Conservation (phyloP, 495 filamentous ascomycete species). For the Penicillium riverlandense region DNA sequence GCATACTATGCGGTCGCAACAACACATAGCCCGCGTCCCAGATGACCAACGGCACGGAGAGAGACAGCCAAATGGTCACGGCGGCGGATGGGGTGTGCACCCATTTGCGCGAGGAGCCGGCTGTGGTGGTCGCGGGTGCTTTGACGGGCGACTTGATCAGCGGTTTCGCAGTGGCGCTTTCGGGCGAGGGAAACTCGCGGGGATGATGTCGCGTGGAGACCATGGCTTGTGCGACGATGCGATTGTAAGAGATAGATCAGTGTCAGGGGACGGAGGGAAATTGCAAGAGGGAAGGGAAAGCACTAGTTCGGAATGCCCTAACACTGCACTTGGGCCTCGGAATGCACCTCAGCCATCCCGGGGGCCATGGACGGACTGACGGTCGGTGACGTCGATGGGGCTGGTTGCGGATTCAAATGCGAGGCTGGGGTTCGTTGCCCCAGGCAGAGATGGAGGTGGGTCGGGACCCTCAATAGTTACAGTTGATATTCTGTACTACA, state of each 20-base stretch:
- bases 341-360: neutral
- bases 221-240: conserved; percentile 21
- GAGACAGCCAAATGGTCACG: conserved; percentile 63
- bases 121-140: conserved; percentile 16
- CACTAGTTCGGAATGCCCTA: neutral
- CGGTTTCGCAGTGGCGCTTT: conserved; percentile 13
- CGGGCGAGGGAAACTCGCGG: conserved; percentile 35
- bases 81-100: conserved; percentile 60
- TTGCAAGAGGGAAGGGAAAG: neutral
- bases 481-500: no score
- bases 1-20: conserved; percentile 77
- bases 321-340: no score
- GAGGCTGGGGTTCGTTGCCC: no score
- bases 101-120: conserved; percentile 36
- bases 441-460: no score
- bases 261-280: neutral
- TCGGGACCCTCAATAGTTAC: no score
- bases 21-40: conserved; percentile 84
- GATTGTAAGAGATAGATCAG: neutral
- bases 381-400: conserved; percentile 23
- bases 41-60: conserved; percentile 73
- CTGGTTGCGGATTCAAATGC: conserved; percentile 9
- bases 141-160: conserved; percentile 15
- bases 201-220: conserved; percentile 48
- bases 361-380: conserved; percentile 13